Percentiles rank a stretch among this genome's conserved stretches.
phyloP scores from a whole-genome alignment of 2,329 filamentous ascomycete genomes.

The Exserohilum turcica region DNA sequence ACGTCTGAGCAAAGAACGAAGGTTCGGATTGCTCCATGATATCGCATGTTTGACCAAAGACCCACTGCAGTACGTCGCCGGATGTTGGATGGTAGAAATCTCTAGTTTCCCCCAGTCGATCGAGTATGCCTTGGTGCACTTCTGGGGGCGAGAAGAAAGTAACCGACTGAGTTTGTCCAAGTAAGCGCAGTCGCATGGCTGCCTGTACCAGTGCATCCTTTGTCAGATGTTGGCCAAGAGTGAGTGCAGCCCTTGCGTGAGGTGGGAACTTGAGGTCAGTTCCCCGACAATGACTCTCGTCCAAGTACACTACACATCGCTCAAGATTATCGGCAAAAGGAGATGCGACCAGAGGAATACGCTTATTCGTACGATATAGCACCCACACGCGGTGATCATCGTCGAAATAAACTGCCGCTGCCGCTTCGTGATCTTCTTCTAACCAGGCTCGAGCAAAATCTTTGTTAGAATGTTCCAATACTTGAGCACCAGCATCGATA shows the following conservation, averaged over 20 bases:
- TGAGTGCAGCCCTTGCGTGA: conserved; percentile 58
- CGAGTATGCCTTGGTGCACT: conserved; percentile 65
- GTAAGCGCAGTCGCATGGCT: conserved; percentile 68
- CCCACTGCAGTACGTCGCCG: conserved; percentile 62
- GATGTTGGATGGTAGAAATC: conserved; percentile 48
- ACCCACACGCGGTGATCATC: conserved; percentile 54
- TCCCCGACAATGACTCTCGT: conserved; percentile 66
- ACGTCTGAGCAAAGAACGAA: conserved; percentile 64
- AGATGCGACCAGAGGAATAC: conserved; percentile 57
- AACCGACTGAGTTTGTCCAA: conserved; percentile 62
- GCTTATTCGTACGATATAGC: conserved; percentile 47
- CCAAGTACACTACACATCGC: conserved; percentile 62
- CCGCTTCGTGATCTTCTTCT: conserved; percentile 49
- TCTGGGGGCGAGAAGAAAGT: conserved; percentile 62
- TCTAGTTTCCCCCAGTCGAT: conserved; percentile 5
- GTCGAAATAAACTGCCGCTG: conserved; percentile 62
- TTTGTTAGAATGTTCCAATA: conserved; percentile 65
- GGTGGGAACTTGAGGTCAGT: conserved; percentile 63
- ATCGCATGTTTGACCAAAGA: conserved; percentile 67
- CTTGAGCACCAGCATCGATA: conserved; percentile 68
- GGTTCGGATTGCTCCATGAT: conserved; percentile 64
- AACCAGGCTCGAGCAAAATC: conserved; percentile 60
- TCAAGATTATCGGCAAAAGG: conserved; percentile 61
- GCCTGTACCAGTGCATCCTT: conserved; percentile 70
- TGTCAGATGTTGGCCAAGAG: conserved; percentile 61